Evolutionary conservation across 495 filamentous ascomycete genomes (phyloP), one percentile per base, ranked within the genome.

Genomic region (Hyaloscypha finlandica): DNA sequence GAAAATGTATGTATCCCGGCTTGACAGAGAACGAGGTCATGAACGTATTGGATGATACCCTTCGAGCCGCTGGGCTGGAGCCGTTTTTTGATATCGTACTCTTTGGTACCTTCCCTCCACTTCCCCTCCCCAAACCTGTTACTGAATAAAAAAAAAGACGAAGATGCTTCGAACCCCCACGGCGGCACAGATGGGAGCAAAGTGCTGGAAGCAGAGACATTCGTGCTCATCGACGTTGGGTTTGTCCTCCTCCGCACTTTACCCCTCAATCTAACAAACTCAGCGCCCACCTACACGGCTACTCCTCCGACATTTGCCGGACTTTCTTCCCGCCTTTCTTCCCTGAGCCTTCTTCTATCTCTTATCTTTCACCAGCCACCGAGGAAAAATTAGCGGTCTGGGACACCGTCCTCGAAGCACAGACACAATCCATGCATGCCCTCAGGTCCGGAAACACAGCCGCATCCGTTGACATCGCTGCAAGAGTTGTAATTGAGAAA

Each of bases 71-170:
- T 31, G 83, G 83, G 0, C 70, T 85, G 63, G 75, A 80, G 6
- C 81, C 80, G 0, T 86, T 86, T 74, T 85, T 86, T 64, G 78
- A 86, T 68, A 85, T 86, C 57, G 84, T 86, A 12, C 76, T 85
- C 12, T 87, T 87, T 66, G 81, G 67, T 69, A 42, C 31, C 54
- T 71, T 69, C 52, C 16, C 22, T 60, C 51, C 19, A 53, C 20
- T 58, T 58, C 8, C 37, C 35, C 35, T 45, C n/a, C n/a, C 16
- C 52, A 22, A n/a, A 51, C 2, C 45, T 14, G 42, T 48, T 11
- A 48, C 42, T 48, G 42, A 48, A 4, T 4, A 4, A 48, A 48
- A 19, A 1, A 12, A 35, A n/a, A 69, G 67, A 85, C 54, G 82
- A 85, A 66, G 76, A 85, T 67, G 83, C 81, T 0, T 79, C 82